These are phyloP conservation scores for Paecilomyces sp. DNA, from an alignment of 2,329 filamentous ascomycete species.

Conservation along the genomic window DNA sequence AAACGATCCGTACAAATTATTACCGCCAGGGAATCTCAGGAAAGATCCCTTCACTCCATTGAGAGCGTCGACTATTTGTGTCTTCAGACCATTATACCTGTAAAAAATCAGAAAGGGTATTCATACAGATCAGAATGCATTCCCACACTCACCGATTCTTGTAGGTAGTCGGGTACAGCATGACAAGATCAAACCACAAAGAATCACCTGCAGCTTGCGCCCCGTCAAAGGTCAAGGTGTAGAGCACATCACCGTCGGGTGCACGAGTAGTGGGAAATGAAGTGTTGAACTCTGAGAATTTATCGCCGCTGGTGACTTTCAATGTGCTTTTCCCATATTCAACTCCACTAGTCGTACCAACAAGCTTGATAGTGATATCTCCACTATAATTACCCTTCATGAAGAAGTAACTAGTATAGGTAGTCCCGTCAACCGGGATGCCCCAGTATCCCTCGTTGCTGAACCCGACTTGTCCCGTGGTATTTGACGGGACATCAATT, in stretches of 20 bases:
- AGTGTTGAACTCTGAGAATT: slow-evolving; percentile 9
- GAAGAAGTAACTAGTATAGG: slow-evolving; percentile 23
- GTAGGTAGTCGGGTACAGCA: slow-evolving; percentile 12
- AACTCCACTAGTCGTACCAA: slow-evolving; percentile 14
- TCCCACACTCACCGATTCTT: background rate
- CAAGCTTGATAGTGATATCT: slow-evolving; percentile 16
- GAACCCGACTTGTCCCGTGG: slow-evolving; percentile 28
- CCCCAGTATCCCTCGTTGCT: slow-evolving; percentile 38
- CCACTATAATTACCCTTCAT: slow-evolving; percentile 23
- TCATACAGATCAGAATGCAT: background rate
- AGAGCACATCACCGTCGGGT: slow-evolving; percentile 20
- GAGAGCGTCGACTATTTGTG: slow-evolving; percentile 49
- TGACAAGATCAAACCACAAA: slow-evolving; percentile 18
- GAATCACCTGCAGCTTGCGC: slow-evolving; percentile 11
- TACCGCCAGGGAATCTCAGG: slow-evolving; percentile 59
- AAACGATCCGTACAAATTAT: slow-evolving; percentile 43
- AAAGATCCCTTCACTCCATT: slow-evolving; percentile 50
- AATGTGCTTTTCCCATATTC: slow-evolving; percentile 20
- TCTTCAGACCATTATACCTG: slow-evolving; percentile 48
- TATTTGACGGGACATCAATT: slow-evolving; percentile 16
- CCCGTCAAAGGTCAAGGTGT: slow-evolving; percentile 19
- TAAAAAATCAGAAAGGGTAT: slow-evolving; percentile 1
- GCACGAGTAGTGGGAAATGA: slow-evolving; percentile 13
- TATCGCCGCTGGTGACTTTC: slow-evolving; percentile 13
- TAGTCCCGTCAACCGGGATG: slow-evolving; percentile 17